Evolutionary conservation across 805 yeast genomes (phyloP), one percentile per base, ranked within the genome.

Genomic region (Candida nemodendra): DNA sequence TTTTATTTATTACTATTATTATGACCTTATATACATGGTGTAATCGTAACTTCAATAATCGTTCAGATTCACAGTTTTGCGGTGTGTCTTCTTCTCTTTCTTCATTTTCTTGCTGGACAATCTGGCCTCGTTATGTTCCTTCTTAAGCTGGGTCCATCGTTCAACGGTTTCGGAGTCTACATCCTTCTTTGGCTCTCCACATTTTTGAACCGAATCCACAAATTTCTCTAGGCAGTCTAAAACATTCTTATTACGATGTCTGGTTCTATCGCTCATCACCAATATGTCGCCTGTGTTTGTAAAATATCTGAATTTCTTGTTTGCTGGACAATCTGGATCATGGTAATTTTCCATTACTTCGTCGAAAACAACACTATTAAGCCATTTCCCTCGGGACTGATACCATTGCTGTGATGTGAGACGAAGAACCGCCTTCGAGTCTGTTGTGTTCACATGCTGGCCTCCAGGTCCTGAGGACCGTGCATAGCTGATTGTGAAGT

Each of bases 401-500:
- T 32, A 57, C 64, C 34, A 71, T 56, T 47, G 66, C 34, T 11
- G 66, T 30, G 25, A 61, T 37, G 27, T 66, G 60, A 30, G 70
- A 12, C 44, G 44, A 8, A 58, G 32, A 12, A 51, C 38, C 1
- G 61, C 80, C 44, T 76, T 76, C 1, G 78, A 68, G 7, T 74
- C 71, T 0, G 81, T 74, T 27, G 74, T 75, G 44, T 76, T 76
- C n/a, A 76, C 81, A 45, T 76, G 76, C 37, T 76, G 81, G 3
- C 82, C 82, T 1, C 82, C 82, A 0, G 79, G 71, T 0, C 81
- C 82, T 2, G 79, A 73, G 1, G 79, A 65, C 41, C 80, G 57
- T 28, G 76, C 69, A 50, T 59, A 75, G 9, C 67, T 42, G 2
- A 74, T 57, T 2, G 60, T 61, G 42, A 75, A 58, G 27, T 47